Evolutionary conservation across 805 yeast species (phyloP).

Genomic region (Saccharomycopsis malanga): DNA sequence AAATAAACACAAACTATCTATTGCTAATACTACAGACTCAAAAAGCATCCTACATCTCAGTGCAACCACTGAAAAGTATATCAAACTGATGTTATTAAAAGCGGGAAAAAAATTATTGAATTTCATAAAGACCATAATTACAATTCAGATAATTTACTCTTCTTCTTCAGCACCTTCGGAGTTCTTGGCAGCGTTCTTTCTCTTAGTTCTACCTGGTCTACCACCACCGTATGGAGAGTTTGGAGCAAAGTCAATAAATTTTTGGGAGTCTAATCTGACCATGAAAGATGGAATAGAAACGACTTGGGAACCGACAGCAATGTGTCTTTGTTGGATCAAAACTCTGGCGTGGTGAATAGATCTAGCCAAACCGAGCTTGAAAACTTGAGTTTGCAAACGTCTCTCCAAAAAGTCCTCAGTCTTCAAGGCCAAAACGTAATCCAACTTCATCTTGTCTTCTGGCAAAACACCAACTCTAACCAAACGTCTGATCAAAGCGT

Average conservation of each 20-base stretch:
- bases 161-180: slow-evolving; percentile 72
- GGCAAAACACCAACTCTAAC: slow-evolving; percentile 97
- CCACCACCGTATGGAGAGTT: slow-evolving; percentile 99
- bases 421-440: slow-evolving; percentile 97
- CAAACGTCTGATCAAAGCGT: slow-evolving; percentile 99
- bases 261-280: slow-evolving; percentile 99
- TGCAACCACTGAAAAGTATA: no score
- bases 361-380: slow-evolving; percentile 99
- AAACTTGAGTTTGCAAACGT: slow-evolving; percentile 99
- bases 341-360: slow-evolving; percentile 99
- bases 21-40: no score
- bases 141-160: slow-evolving; percentile 38
- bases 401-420: slow-evolving; percentile 99
- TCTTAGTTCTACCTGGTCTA: slow-evolving; percentile 99
- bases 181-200: slow-evolving; percentile 70
- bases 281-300: slow-evolving; percentile 98
- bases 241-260: slow-evolving; percentile 99
- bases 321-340: slow-evolving; percentile 97
- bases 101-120: no score
- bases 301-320: slow-evolving; percentile 99
- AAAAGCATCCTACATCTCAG: no score
- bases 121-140: neutral
- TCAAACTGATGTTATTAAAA: no score
- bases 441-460: slow-evolving; percentile 99
- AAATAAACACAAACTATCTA: no score